Evolutionary conservation across 805 yeast species (phyloP).

Genomic region (Metschnikowia borealis): DNA sequence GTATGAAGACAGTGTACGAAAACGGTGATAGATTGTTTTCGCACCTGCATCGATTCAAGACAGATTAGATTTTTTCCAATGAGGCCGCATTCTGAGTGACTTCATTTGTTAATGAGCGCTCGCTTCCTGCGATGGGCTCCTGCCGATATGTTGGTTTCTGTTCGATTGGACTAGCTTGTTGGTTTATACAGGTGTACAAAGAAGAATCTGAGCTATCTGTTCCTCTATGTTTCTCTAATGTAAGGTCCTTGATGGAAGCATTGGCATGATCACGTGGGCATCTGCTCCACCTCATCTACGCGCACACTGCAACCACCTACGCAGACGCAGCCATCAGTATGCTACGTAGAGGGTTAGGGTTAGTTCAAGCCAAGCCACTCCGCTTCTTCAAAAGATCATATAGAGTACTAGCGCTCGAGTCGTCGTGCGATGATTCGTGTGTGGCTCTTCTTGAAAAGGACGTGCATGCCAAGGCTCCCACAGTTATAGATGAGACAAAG

Average conservation of each 20-base stretch:
- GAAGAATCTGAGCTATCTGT: neutral
- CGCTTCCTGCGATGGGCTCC: neutral
- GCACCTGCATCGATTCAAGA: neutral
- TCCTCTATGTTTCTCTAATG: neutral
- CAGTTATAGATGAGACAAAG: slow-evolving; percentile 55
- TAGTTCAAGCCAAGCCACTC: neutral
- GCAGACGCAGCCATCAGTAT: neutral
- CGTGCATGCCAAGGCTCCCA: slow-evolving; percentile 36
- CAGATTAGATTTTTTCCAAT: neutral
- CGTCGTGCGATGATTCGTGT: slow-evolving; percentile 94
- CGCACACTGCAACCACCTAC: neutral
- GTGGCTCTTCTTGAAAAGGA: slow-evolving; percentile 67
- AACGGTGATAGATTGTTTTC: neutral
- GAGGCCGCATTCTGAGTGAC: slow-evolving; percentile 2
- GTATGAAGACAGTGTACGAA: neutral
- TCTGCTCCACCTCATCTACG: neutral
- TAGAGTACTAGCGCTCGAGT: slow-evolving; percentile 78
- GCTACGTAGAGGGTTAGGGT: slow-evolving; percentile 1
- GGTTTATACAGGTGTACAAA: too few species aligned
- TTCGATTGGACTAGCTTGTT: neutral
- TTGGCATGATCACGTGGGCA: neutral
- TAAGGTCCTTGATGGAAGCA: neutral
- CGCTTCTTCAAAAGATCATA: slow-evolving; percentile 34
- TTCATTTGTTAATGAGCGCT: neutral
- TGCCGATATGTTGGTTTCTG: neutral